These are phyloP conservation scores for Saccharomycopsis microspora DNA, from an alignment of 805 yeast species.

Conservation along the genomic window DNA sequence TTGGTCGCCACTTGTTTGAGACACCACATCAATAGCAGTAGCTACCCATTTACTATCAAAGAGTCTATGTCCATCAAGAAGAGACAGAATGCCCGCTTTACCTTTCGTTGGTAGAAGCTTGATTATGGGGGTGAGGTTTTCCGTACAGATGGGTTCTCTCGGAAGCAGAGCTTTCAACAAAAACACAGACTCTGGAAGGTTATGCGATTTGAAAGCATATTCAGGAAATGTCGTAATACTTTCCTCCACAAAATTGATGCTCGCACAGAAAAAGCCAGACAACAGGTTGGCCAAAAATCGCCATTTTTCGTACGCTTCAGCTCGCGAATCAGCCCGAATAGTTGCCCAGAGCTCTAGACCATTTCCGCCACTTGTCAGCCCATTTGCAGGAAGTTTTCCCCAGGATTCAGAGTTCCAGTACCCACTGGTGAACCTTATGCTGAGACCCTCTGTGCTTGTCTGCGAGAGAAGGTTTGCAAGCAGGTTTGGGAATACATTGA, in stretches of 20 bases:
- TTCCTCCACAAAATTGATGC: conserved; percentile 77
- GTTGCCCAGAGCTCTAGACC: conserved; percentile 93
- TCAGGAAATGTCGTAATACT: conserved; percentile 64
- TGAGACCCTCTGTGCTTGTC: conserved; percentile 64
- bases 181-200: conserved; percentile 30
- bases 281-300: conserved; percentile 55
- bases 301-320: conserved; percentile 60
- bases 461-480: conserved; percentile 64
- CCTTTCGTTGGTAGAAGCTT: conserved; percentile 89
- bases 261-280: conserved; percentile 92
- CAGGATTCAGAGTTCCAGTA: conserved; percentile 87
- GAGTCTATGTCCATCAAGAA: conserved; percentile 81
- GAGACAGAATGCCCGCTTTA: conserved; percentile 73
- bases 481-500: conserved; percentile 66
- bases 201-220: conserved; percentile 23
- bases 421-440: conserved; percentile 83
- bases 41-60: conserved; percentile 93
- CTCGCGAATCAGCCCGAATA: conserved; percentile 49
- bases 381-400: conserved; percentile 73
- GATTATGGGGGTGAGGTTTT: conserved; percentile 86
- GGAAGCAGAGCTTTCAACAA: conserved; percentile 81
- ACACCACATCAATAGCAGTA: conserved; percentile 72
- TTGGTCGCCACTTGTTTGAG: conserved; percentile 32
- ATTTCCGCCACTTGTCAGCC: conserved; percentile 73
- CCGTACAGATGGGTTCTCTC: conserved; percentile 93